Percentiles rank a stretch among this genome's conserved stretches.
Evolutionary conservation across 495 filamentous ascomycete genomes (phyloP).

Genomic region (Hyaloscypha variabilis): DNA sequence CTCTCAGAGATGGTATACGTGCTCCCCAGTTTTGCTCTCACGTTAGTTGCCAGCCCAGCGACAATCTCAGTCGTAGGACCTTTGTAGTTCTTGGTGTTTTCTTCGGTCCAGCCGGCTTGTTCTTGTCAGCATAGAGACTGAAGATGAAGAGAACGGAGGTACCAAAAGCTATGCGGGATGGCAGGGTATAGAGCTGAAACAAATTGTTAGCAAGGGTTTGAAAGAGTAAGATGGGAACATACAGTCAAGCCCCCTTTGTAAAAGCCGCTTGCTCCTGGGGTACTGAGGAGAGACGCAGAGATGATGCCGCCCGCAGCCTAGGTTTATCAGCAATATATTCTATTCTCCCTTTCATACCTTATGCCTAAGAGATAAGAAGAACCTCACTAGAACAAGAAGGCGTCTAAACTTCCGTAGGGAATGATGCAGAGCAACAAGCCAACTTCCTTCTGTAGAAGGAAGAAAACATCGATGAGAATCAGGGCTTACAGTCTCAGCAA

Average conservation of each 20-base stretch:
- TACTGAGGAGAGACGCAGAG: slow-evolving; percentile 55
- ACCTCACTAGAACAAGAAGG: background rate
- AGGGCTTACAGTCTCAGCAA: slow-evolving; percentile 59
- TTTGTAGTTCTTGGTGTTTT: slow-evolving; percentile 49
- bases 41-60: slow-evolving; percentile 54
- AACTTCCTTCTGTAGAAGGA: background rate
- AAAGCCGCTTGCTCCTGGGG: slow-evolving; percentile 55
- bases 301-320: slow-evolving; percentile 66
- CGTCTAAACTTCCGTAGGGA: background rate
- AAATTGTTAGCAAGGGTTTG: background rate
- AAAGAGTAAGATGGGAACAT: slow-evolving; percentile 9
- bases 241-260: slow-evolving; percentile 64
- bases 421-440: background rate
- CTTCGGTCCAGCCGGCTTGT: slow-evolving; percentile 58
- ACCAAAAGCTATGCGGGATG: slow-evolving; percentile 56
- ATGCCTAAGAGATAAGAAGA: background rate
- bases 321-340: background rate
- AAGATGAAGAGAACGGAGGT: background rate
- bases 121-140: background rate
- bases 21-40: slow-evolving; percentile 49
- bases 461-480: background rate
- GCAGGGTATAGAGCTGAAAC: slow-evolving; percentile 59
- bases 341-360: background rate
- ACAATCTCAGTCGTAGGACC: slow-evolving; percentile 62
- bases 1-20: slow-evolving; percentile 62